phyloP scores from a whole-genome alignment of 1,139 yeast species.

The Keqinozyma sinolaborantium region DNA sequence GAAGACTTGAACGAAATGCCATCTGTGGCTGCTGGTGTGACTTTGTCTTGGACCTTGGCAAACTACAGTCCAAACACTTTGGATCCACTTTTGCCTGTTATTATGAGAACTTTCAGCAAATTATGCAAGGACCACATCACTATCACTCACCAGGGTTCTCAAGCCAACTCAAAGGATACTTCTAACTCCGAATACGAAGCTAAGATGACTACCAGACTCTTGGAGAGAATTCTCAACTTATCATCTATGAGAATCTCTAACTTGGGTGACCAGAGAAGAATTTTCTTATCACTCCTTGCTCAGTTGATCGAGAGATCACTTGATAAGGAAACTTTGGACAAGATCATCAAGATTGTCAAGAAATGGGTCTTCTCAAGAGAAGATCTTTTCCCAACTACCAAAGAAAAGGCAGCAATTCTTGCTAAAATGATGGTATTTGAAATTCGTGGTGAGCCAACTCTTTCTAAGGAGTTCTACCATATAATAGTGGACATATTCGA shows the following conservation, averaged over 20 bases:
- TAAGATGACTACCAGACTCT: slow-evolving; percentile 68
- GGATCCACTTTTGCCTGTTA: slow-evolving; percentile 68
- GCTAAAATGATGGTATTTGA: slow-evolving; percentile 95
- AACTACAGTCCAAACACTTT: slow-evolving; percentile 69
- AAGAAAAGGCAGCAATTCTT: slow-evolving; percentile 92
- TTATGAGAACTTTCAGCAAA: slow-evolving; percentile 85
- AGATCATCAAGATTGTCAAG: slow-evolving; percentile 75
- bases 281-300: slow-evolving; percentile 80
- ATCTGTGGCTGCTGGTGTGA: slow-evolving; percentile 89
- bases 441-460: slow-evolving; percentile 75
- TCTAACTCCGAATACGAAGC: slow-evolving; percentile 60
- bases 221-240: slow-evolving; percentile 74
- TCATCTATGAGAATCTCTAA: slow-evolving; percentile 78
- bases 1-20: slow-evolving; percentile 82
- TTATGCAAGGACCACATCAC: slow-evolving; percentile 86
- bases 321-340: slow-evolving; percentile 70
- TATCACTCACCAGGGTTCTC: slow-evolving; percentile 53
- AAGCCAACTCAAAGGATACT: slow-evolving; percentile 27
- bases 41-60: slow-evolving; percentile 79
- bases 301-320: slow-evolving; percentile 87
- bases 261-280: slow-evolving; percentile 89
- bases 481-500: slow-evolving; percentile 88
- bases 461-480: slow-evolving; percentile 79
- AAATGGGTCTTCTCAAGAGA: slow-evolving; percentile 85
- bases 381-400: slow-evolving; percentile 89